These are phyloP conservation scores for Coemansia sp. DNA, from an alignment of 192 early-diverging fungal genomes.

Conservation along the genomic window DNA sequence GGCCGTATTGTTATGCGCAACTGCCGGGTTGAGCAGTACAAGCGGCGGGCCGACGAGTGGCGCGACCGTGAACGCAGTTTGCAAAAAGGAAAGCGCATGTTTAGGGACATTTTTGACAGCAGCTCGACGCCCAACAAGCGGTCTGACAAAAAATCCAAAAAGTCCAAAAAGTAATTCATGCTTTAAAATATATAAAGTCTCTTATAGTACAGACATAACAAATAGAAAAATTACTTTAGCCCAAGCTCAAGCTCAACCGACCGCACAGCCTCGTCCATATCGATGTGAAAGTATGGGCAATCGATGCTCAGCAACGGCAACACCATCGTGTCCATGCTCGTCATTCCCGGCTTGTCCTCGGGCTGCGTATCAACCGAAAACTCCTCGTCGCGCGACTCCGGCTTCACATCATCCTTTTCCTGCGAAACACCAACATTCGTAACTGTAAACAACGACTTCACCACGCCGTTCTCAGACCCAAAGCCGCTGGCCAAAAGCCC, in stretches of 20 bases:
- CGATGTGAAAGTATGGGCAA: conserved; percentile 49
- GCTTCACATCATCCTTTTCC: conserved; percentile 13
- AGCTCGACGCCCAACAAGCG: too few species aligned
- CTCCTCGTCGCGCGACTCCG: conserved; percentile 8
- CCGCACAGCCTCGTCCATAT: conserved; percentile 50
- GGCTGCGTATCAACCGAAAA: background rate
- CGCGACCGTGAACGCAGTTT: conserved; percentile 67
- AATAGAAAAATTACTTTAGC: conserved; percentile 13
- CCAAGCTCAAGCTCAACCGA: conserved; percentile 44
- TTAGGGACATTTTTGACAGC: conserved; percentile 52
- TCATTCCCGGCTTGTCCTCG: background rate
- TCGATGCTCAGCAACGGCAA: conserved; percentile 44
- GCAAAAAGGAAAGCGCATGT: conserved; percentile 75
- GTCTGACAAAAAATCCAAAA: background rate
- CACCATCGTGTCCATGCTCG: conserved; percentile 33
- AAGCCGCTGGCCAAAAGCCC: conserved; percentile 48
- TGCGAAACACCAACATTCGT: conserved; percentile 34
- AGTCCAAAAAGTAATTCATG: background rate
- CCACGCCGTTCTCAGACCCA: conserved; percentile 25
- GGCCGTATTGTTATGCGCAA: conserved; percentile 77
- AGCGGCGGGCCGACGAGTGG: conserved; percentile 76
- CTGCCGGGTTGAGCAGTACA: conserved; percentile 76
- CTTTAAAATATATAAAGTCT: background rate
- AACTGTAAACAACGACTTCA: conserved; percentile 43
- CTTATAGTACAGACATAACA: background rate